Conservation (phyloP, 202 grass and related monocot genomes). For the Cymbopogon flexuosus region DNA sequence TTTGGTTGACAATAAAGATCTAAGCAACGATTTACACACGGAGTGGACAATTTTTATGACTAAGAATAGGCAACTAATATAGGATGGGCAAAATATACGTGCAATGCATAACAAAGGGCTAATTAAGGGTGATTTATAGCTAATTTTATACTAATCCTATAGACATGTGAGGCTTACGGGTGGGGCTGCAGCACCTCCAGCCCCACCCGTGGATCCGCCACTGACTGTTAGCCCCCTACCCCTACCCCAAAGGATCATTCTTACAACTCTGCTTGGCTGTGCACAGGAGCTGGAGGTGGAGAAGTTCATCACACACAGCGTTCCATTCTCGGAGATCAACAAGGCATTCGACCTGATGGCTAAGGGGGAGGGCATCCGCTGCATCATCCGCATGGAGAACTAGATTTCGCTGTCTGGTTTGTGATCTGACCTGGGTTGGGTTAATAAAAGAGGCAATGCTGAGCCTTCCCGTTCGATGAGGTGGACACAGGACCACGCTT, state of each 20-base stretch:
- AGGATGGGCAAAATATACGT: no score
- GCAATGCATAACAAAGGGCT: no score
- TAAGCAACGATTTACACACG: no score
- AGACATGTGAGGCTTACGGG: no score
- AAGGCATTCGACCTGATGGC: conserved; percentile 82
- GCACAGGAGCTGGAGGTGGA: conserved; percentile 80
- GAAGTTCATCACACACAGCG: conserved; percentile 83
- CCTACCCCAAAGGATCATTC: background rate
- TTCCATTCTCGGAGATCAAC: conserved; percentile 78
- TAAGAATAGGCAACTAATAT: no score
- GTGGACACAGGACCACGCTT: background rate
- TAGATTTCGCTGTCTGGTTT: background rate
- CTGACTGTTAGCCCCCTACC: no score
- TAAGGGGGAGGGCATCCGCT: conserved; percentile 71
- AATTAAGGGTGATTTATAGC: no score
- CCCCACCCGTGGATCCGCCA: no score
- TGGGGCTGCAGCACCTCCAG: no score
- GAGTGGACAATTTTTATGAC: no score
- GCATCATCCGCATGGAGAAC: conserved; percentile 83
- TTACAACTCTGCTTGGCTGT: background rate
- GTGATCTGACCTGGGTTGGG: background rate
- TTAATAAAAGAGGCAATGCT: conserved; percentile 18
- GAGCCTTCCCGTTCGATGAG: conserved; percentile 3
- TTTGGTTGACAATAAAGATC: no score
- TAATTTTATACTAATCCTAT: no score